A percentile compares a stretch with the other conserved stretches of the same genome.
phyloP scores from a whole-genome alignment of 495 filamentous ascomycete species.

The Podospora fimiseda region DNA sequence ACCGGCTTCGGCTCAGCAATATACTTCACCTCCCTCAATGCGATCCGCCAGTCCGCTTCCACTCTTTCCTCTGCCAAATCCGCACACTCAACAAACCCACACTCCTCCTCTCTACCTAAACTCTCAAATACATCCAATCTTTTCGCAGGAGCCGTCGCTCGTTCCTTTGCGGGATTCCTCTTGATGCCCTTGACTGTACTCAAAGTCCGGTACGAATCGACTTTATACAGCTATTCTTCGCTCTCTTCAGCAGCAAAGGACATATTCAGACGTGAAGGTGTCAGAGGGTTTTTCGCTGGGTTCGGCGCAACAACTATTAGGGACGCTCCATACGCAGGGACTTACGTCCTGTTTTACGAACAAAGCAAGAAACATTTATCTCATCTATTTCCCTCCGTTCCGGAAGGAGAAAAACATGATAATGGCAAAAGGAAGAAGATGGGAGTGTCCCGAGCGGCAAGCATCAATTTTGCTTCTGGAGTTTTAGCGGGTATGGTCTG shows the following conservation, averaged over 20 bases:
- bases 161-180: slow-evolving; percentile 77
- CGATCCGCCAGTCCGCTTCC: slow-evolving; percentile 65
- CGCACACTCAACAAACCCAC: slow-evolving; percentile 25
- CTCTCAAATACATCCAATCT: slow-evolving; percentile 84
- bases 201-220: slow-evolving; percentile 92
- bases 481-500: slow-evolving; percentile 68
- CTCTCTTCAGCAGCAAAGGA: slow-evolving; percentile 64
- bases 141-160: slow-evolving; percentile 71
- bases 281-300: slow-evolving; percentile 83
- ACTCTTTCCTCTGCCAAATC: slow-evolving; percentile 37
- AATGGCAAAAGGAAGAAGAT: slow-evolving; percentile 10
- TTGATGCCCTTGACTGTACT: slow-evolving; percentile 96
- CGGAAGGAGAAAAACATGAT: background rate
- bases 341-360: slow-evolving; percentile 95
- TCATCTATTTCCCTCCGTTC: slow-evolving; percentile 19
- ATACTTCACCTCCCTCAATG: slow-evolving; percentile 88
- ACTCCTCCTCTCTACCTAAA: slow-evolving; percentile 73
- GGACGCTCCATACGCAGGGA: slow-evolving; percentile 90
- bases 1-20: slow-evolving; percentile 89
- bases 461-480: slow-evolving; percentile 80
- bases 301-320: slow-evolving; percentile 90
- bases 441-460: slow-evolving; percentile 47
- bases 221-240: slow-evolving; percentile 76
- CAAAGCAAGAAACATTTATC: slow-evolving; percentile 67
- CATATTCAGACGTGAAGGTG: slow-evolving; percentile 67